Evolutionary conservation across 805 yeast species (phyloP), one percentile per base, ranked within the genome.

Genomic region (Dipodascopsis tothii): DNA sequence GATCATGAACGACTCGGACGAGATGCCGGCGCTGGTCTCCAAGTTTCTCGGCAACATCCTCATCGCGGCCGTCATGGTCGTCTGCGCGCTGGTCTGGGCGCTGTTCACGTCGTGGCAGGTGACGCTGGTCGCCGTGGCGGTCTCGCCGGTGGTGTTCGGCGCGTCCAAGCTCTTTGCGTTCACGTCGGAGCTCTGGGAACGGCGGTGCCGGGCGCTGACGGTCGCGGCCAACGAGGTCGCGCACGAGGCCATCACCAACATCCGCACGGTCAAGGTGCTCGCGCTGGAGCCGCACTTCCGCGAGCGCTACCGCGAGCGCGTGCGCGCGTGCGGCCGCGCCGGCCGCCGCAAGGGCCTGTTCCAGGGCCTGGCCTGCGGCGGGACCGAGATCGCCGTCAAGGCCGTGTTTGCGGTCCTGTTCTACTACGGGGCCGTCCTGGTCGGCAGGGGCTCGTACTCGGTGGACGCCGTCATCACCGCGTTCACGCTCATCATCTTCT

Each of bases 21-120:
- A 86, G 55, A 63, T 84, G 46, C 70, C 95, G 48, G 62, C 69
- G 0, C 62, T 88, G 30, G 71, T 84, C 1, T 70, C 84, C 0
- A 78, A 78, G 35, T 79, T 81, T 50, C 58, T 84, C 23, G 68
- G 79, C 6, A 71, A 80, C 0, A 35, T 77, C 0, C 53, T 77
- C 1, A 73, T 80, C 7, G 70, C 84, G 33, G 39, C 74, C 2
- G 65, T 77, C 0, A 69, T 86, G 38, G 65, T 81, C 0, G 32
- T 67, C 0, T 62, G 78, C 21, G 94, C 96, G 3, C 49, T 80
- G 3, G 65, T 77, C 4, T 92, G 96, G 96, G 78, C 96, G 0
- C 49, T 86, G 1, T 71, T 70, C 0, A 60, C 71, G 7, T 95
- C 96, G 0, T 92, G 97, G 97, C 83, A 81, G 56, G 65, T 92